A percentile compares a stretch with the other conserved stretches of the same genome.
Evolutionary conservation across 257 asterid genomes (phyloP).

Genomic region (Craterostigma plantagineum): DNA sequence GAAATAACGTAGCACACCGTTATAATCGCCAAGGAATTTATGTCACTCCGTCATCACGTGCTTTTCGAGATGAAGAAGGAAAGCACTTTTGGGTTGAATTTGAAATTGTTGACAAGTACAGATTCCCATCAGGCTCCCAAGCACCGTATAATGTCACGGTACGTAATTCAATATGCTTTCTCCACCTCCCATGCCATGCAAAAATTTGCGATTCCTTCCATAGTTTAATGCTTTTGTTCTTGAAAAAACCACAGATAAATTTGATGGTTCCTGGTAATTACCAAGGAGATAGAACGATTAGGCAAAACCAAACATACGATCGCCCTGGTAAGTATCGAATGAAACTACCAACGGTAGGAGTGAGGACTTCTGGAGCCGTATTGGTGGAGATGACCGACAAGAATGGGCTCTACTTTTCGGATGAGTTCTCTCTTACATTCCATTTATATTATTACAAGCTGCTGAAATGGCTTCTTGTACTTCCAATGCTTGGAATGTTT

Average conservation of each 20-base stretch:
- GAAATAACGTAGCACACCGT: constrained; percentile 66
- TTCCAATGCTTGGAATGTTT: constrained; percentile 97
- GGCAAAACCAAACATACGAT: constrained; percentile 39
- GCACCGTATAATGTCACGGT: constrained; percentile 95
- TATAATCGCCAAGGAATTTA: constrained; percentile 66
- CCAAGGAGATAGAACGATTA: constrained; percentile 90
- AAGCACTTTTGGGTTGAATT: constrained; percentile 85
- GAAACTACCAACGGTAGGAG: constrained; percentile 76
- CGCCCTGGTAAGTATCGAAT: constrained; percentile 55
- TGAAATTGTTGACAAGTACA: constrained; percentile 67
- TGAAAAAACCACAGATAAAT: constrained; percentile 36
- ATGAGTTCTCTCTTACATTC: constrained; percentile 85
- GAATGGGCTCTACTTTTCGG: constrained; percentile 75
- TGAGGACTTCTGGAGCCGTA: constrained; percentile 80
- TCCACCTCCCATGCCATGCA: not conserved
- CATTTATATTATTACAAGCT: constrained; percentile 80
- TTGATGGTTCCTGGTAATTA: constrained; percentile 94
- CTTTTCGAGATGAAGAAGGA: constrained; percentile 98
- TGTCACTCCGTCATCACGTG: constrained; percentile 74
- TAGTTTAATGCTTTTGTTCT: constrained; percentile 3
- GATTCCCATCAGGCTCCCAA: constrained; percentile 82
- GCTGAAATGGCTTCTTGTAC: constrained; percentile 86
- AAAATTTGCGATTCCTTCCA: constrained; percentile 1
- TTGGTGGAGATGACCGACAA: constrained; percentile 91
- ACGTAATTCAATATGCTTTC: constrained; percentile 5